Conservation (phyloP, 176 grass and related monocot species). For the Elaeis guineensis region DNA sequence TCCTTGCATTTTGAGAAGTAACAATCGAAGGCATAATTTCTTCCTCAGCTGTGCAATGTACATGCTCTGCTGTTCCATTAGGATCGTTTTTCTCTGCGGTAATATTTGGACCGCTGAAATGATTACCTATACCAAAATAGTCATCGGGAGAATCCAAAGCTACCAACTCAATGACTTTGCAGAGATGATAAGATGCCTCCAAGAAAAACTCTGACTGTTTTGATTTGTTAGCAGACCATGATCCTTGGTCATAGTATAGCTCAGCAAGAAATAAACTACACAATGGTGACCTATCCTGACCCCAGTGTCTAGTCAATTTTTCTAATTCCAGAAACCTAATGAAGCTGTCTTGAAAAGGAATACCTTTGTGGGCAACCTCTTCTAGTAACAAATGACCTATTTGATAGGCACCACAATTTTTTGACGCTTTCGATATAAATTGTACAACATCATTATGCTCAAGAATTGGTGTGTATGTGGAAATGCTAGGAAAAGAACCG, state of each 20-base stretch:
- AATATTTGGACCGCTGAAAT: constrained; percentile 13
- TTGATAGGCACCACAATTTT: constrained; percentile 51
- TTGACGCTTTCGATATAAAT: constrained; percentile 56
- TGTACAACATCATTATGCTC: constrained; percentile 56
- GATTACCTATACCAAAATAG: constrained; percentile 22
- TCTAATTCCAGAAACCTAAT: constrained; percentile 62
- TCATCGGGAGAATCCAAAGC: constrained; percentile 43
- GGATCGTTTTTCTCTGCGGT: constrained; percentile 18
- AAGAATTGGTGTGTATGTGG: constrained; percentile 39
- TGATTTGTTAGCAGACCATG: constrained; percentile 50
- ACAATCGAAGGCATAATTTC: constrained; percentile 11
- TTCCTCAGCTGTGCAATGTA: constrained; percentile 24
- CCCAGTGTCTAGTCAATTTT: constrained; percentile 75
- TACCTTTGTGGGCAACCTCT: constrained; percentile 59
- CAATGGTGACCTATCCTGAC: constrained; percentile 46
- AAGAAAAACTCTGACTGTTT: constrained; percentile 42
- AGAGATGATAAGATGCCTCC: constrained; percentile 81
- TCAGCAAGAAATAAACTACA: constrained; percentile 95
- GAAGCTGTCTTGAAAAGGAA: constrained; percentile 74
- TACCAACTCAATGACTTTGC: constrained; percentile 72
- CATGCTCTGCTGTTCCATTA: constrained; percentile 17
- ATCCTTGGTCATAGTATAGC: constrained; percentile 72
- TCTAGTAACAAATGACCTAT: constrained; percentile 71
- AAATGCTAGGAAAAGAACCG: constrained; percentile 32
- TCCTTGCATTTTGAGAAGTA: constrained; percentile 23